phyloP scores from a whole-genome alignment of 2,329 filamentous ascomycete species.

The Verticillium tricorpus region DNA sequence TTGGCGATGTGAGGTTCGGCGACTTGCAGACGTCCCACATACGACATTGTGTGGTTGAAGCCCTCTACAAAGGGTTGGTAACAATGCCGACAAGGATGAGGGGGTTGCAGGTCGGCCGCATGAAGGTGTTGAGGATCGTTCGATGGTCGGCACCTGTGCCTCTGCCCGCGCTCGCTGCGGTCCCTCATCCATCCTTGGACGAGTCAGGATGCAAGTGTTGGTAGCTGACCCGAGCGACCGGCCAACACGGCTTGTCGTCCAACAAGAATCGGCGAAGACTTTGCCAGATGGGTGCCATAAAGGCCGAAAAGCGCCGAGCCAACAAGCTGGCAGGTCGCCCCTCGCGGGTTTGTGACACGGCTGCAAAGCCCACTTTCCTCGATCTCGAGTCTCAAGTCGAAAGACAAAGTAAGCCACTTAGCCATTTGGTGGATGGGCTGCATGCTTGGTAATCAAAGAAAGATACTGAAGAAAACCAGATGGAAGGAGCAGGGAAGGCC shows the following conservation, averaged over 20 bases:
- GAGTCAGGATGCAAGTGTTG: neutral
- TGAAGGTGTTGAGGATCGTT: conserved; percentile 1
- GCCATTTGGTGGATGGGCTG: neutral
- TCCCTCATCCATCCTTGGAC: neutral
- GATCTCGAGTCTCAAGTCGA: neutral
- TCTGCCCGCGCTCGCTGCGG: neutral
- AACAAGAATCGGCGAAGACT: neutral
- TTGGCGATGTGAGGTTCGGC: neutral
- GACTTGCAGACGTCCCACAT: neutral
- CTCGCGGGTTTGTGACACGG: neutral
- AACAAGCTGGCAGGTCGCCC: neutral
- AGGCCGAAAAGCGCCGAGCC: neutral
- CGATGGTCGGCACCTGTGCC: neutral
- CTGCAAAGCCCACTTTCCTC: neutral
- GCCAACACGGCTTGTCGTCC: neutral
- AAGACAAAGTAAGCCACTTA: too few relatives aligned
- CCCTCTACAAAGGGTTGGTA: neutral
- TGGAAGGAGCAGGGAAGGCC: neutral
- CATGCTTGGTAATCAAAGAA: neutral
- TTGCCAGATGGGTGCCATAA: neutral
- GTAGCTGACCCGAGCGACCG: neutral
- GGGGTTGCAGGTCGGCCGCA: conserved; percentile 1
- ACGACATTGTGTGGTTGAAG: neutral
- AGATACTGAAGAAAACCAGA: neutral
- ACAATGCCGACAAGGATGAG: neutral